Evolutionary conservation across 148 eudicot genomes (phyloP).

Genomic region (Heliosperma pusillum): DNA sequence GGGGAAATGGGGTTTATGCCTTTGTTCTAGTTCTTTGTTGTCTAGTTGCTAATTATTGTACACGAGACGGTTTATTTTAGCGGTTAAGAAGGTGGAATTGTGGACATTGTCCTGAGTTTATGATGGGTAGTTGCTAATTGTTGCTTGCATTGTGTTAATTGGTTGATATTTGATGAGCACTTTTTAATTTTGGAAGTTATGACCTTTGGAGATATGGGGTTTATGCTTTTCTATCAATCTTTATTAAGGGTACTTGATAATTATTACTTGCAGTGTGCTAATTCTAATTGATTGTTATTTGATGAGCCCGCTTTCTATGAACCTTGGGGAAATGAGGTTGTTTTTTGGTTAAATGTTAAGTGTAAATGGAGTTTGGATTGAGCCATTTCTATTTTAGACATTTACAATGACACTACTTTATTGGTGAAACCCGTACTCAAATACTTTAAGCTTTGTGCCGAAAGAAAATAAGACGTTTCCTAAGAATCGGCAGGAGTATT

Average conservation of each 20-base stretch:
- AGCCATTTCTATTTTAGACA: background rate
- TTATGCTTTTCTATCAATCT: too few relatives aligned
- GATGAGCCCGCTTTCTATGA: background rate
- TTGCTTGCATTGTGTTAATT: conserved; percentile 6
- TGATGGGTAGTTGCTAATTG: background rate
- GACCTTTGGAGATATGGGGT: background rate
- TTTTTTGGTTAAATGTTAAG: background rate
- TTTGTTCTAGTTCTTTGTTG: background rate
- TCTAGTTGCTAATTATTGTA: background rate
- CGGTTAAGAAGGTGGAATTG: too few relatives aligned
- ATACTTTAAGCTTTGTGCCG: too few relatives aligned
- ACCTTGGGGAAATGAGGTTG: background rate
- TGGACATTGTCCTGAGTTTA: too few relatives aligned
- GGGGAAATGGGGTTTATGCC: background rate
- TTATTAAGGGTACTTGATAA: too few relatives aligned
- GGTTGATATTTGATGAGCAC: background rate
- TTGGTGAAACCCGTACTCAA: too few relatives aligned
- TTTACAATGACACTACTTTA: too few relatives aligned
- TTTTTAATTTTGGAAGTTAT: background rate
- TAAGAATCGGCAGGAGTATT: too few relatives aligned
- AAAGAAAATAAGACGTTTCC: too few relatives aligned
- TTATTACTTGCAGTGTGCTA: too few relatives aligned
- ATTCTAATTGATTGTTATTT: background rate
- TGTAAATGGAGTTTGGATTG: too few relatives aligned
- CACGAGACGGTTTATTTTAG: too few relatives aligned